These are phyloP conservation scores for Flaveria robusta DNA, from an alignment of 129 eudicot species.

Conservation along the genomic window DNA sequence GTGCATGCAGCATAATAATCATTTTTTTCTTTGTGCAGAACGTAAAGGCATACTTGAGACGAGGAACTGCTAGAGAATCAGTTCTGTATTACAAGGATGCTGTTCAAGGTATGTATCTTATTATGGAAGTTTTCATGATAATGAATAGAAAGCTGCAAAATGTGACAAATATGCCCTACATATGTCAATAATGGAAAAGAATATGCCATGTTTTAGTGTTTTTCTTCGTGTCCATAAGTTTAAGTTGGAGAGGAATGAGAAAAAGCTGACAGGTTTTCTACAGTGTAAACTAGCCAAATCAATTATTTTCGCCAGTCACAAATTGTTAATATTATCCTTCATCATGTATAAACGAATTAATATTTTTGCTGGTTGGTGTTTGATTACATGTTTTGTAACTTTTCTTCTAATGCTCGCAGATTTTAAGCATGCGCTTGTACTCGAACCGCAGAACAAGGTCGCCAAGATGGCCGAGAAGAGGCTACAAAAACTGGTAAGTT, in stretches of 20 bases:
- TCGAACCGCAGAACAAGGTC: conserved; percentile 88
- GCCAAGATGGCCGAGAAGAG: conserved; percentile 81
- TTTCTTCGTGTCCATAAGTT: neutral
- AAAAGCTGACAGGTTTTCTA: neutral
- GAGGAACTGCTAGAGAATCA: conserved; percentile 92
- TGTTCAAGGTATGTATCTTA: conserved; percentile 64
- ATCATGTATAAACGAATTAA: neutral
- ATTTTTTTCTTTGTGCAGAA: conserved; percentile 49
- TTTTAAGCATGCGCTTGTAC: conserved; percentile 91
- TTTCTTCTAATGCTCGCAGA: conserved; percentile 47
- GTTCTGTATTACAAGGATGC: conserved; percentile 72
- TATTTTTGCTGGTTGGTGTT: neutral
- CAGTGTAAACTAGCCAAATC: neutral
- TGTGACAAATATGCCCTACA: neutral
- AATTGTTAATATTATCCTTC: neutral
- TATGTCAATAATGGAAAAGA: neutral
- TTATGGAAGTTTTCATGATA: neutral
- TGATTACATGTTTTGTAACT: neutral
- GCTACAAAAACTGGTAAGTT: conserved; percentile 55
- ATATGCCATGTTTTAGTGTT: neutral
- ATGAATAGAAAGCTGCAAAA: neutral
- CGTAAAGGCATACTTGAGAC: conserved; percentile 91
- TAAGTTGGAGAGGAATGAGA: neutral
- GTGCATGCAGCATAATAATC: neutral
- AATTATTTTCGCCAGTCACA: neutral